Base-by-base conservation (phyloP, 2,329 filamentous ascomycete species). In the Aotearoamyces nothofagi region DNA sequence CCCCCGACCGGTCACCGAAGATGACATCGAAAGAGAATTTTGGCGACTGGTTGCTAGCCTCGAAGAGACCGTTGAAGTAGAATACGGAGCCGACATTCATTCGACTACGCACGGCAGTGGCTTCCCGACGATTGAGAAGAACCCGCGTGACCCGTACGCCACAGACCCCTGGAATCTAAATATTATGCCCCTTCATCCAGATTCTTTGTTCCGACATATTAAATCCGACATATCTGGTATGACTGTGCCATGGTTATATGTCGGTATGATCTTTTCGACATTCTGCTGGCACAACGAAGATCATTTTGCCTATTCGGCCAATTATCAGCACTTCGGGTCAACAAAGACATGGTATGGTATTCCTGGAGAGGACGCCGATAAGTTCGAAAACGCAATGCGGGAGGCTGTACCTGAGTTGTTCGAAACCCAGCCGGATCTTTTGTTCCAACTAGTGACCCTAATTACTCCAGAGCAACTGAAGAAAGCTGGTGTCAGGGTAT, bases 281-380 rank as follows among this genome's bases (percentile, higher is more conserved):
- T 98, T 98, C 48, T 98, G 90, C 54, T 98, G 90, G 90, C 90
- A 98, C 51, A 94, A 93, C 39, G 90, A 98, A 47, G 90, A 98
- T 46, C 90, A 98, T 48, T 94, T 93, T 49, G 78, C 90, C 2
- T 98, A 96, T 50, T 98, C 90, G 1, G 80, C 90, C 29, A 98
- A 98, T 42, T 98, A 96, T 45, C 90, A 98, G 51, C 90, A 98
- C 45, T 92, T 98, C 45, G 90, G 90, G 7, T 84, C 86, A 2
- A 98, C 90, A 2, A 98, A 98, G 58, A 98, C 90, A 0, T 98
- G 90, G 90, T 98, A 98, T 45, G 90, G 90, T 3, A 94, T 98
- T 40, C 90, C 90, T 0, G 87, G 80, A 9, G 80, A 82, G 24
- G 90, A 96, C 50, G 82, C 86, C 0, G 79, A 90, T 44, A 92